Evolutionary conservation across 2,329 filamentous ascomycete genomes (phyloP), one percentile per base, ranked within the genome.

Genomic region (Akanthomyces uredinophilus): DNA sequence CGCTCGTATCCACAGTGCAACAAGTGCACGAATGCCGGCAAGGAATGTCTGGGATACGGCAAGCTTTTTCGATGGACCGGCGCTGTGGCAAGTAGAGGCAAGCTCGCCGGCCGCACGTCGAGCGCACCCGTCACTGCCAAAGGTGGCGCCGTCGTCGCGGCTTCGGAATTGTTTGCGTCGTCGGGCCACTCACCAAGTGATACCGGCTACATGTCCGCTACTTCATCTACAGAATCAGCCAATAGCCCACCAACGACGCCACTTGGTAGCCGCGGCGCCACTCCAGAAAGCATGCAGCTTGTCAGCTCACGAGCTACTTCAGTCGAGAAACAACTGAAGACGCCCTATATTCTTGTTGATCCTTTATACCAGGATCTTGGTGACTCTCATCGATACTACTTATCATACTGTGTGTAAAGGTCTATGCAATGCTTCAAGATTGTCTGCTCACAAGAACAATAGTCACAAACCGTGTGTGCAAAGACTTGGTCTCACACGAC

Each of bases 41-140:
- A 77, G 65, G 79, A 83, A 65, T 84, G 81, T 66, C 75, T 83
- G 41, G 81, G 81, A 39, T 83, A 83, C 64, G 79, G 79, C 44
- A 79, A 80, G 67, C 72, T 83, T 44, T 80, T 83, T 56, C 74
- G 79, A 51, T 84, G 81, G 81, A 82, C 80, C 22, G 76, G 77
- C 16, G 79, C 80, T 58, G 74, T 78, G 37, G 76, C 76, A 14
- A 77, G 73, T 47, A 71, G 76, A 27, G 76, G 76, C 46, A 78
- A 75, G 72, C 70, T 77, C 27, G 76, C 76, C 29, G 75, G 76
- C 20, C 72, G 75, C 65, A 71, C 74, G 35, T 75, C 75, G 57
- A 74, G 70, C 60, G 74, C 74, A 32, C 67, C 72, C 16, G 58
- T 72, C 16, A 6, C 32, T 8, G 41, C 41, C 2, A 3, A 20